Conservation (phyloP, 495 filamentous ascomycete species). For the Schizothecium vesticola region DNA sequence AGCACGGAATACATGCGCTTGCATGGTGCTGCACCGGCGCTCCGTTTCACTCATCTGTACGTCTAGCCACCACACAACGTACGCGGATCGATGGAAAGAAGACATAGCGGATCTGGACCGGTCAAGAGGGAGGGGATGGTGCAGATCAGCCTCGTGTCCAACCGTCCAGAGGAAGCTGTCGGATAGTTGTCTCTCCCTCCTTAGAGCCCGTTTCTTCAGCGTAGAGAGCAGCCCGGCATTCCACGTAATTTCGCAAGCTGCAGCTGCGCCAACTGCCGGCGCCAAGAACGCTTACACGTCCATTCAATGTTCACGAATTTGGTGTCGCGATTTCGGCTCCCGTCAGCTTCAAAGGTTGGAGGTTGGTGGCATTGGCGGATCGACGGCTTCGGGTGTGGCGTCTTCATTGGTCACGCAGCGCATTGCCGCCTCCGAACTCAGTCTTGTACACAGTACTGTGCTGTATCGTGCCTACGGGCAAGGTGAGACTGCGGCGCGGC, state of each 20-base stretch:
- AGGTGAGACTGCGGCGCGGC: slow-evolving; percentile 4
- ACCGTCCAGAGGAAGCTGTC: not conserved
- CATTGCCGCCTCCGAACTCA: not conserved
- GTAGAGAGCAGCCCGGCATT: not conserved
- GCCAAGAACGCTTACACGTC: not conserved
- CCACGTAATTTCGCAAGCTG: not conserved
- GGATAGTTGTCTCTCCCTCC: not conserved
- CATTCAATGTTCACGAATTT: not conserved
- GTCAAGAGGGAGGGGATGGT: not conserved
- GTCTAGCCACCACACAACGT: not conserved
- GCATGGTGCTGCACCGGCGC: not conserved
- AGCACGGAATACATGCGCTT: not conserved
- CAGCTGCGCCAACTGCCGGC: not conserved
- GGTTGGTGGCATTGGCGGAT: not conserved
- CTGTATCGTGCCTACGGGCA: not conserved
- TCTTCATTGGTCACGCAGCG: not conserved
- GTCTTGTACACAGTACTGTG: not conserved
- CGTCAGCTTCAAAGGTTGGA: not conserved
- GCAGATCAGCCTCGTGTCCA: not conserved
- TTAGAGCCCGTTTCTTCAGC: not conserved
- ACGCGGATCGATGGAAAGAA: not conserved
- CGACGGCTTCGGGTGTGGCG: not conserved
- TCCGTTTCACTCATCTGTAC: not conserved
- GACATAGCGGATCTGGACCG: not conserved
- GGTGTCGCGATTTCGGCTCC: not conserved